Evolutionary conservation across 2,329 filamentous ascomycete species (phyloP).

Genomic region (Xylaria sp.): DNA sequence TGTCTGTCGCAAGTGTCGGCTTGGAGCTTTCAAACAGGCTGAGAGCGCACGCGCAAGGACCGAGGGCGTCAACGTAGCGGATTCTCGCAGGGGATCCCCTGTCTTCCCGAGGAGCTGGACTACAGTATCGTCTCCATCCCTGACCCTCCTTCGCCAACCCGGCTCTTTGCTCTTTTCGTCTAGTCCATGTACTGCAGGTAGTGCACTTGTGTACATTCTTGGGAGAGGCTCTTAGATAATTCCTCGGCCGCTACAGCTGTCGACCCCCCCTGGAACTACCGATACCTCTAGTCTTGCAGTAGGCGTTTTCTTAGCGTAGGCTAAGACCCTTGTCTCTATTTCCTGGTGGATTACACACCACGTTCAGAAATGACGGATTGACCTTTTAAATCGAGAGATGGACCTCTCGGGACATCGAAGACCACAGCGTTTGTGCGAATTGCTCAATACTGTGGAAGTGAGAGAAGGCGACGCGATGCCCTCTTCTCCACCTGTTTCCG

Average conservation of each 20-base stretch:
- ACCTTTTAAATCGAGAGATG: conserved; percentile 18
- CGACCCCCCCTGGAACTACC: conserved; percentile 16
- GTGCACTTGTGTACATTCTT: conserved; percentile 26
- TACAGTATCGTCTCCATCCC: conserved; percentile 29
- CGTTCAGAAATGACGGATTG: conserved; percentile 31
- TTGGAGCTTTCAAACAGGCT: conserved; percentile 20
- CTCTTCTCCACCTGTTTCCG: conserved; percentile 34
- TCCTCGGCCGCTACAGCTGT: conserved; percentile 21
- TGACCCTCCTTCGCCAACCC: conserved; percentile 24
- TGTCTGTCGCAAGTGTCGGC: conserved; percentile 29
- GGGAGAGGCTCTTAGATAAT: conserved; percentile 30
- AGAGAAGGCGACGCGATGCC: conserved; percentile 25
- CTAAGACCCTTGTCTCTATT: conserved; percentile 39
- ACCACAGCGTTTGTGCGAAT: conserved; percentile 19
- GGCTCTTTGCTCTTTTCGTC: conserved; percentile 27
- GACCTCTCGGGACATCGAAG: conserved; percentile 17
- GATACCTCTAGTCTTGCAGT: conserved; percentile 34
- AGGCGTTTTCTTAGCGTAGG: conserved; percentile 35
- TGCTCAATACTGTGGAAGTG: conserved; percentile 12
- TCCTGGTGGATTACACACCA: conserved; percentile 40
- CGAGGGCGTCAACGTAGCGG: conserved; percentile 34
- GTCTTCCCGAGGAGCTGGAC: conserved; percentile 40
- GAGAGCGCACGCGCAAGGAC: conserved; percentile 18
- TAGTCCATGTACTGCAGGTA: conserved; percentile 20
- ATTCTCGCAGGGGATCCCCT: conserved; percentile 45